Conservation (phyloP, 805 yeast species). For the Metschnikowia lochheadii region DNA sequence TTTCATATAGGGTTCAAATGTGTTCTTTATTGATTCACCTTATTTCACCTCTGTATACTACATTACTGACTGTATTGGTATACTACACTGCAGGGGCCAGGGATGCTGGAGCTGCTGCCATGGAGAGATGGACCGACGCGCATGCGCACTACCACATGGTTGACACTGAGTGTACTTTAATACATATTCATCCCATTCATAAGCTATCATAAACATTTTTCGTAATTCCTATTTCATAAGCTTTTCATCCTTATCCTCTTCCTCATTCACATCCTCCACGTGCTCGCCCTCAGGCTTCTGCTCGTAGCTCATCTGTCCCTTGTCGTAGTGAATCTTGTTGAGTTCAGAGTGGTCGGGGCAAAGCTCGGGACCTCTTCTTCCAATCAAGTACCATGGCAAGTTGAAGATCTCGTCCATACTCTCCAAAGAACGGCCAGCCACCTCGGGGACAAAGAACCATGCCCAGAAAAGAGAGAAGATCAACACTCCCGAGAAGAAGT, state of each 20-base stretch:
- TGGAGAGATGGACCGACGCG: no score
- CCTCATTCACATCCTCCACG: conserved; percentile 5
- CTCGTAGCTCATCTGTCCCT: conserved; percentile 3
- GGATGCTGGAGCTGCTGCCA: no score
- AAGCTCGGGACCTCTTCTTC: conserved; percentile 49
- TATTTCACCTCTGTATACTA: no score
- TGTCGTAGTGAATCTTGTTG: conserved; percentile 20
- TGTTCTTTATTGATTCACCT: no score
- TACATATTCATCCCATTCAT: no score
- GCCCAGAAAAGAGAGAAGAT: conserved; percentile 41
- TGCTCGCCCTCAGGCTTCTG: conserved; percentile 6
- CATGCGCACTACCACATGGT: background rate
- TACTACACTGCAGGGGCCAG: no score
- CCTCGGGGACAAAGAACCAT: conserved; percentile 50
- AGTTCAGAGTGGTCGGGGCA: conserved; percentile 50
- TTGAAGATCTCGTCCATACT: conserved; percentile 49
- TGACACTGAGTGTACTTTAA: no score
- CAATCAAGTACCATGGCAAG: conserved; percentile 56
- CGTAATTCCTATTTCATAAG: conserved; percentile 4
- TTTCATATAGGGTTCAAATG: no score
- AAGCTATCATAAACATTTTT: background rate
- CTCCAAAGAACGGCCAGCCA: conserved; percentile 49
- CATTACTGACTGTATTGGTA: no score
- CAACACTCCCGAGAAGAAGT: conserved; percentile 45
- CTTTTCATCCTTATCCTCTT: conserved; percentile 9